Conservation (phyloP, 1,284 basidiomycete species). For the Phenoliferia sp. region DNA sequence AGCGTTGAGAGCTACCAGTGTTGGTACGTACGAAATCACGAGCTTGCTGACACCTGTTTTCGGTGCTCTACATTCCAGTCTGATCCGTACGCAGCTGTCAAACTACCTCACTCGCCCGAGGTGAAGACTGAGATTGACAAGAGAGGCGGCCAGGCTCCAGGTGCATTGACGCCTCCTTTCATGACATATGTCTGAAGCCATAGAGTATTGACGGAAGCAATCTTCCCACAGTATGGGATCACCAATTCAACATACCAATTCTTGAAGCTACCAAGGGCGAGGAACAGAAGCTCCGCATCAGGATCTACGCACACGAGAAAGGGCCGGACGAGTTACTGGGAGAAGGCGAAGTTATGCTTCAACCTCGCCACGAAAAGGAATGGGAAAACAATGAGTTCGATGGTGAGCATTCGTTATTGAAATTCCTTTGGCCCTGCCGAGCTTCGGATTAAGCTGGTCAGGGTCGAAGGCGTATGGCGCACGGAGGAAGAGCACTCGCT, state of each 20-base stretch:
- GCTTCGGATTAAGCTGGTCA: too few species aligned
- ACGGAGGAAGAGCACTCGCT: too few species aligned
- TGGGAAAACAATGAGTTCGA: slow-evolving; percentile 19
- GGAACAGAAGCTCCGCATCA: slow-evolving; percentile 5
- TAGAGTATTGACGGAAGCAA: too few species aligned
- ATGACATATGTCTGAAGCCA: too few species aligned
- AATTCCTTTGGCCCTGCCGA: too few species aligned
- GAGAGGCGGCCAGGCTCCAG: slow-evolving; percentile 7
- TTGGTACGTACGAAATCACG: background rate
- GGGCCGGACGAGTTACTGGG: slow-evolving; percentile 12
- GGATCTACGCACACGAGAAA: slow-evolving; percentile 1
- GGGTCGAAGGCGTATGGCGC: too few species aligned
- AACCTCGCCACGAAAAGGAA: background rate
- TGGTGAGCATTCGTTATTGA: too few species aligned
- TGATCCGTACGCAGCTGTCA: slow-evolving; percentile 4
- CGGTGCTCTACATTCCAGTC: background rate
- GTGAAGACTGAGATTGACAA: slow-evolving; percentile 5
- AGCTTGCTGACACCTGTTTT: background rate
- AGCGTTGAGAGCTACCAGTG: too few species aligned
- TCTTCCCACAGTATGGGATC: slow-evolving; percentile 27
- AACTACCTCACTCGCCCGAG: background rate
- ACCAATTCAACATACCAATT: slow-evolving; percentile 16
- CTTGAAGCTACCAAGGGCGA: slow-evolving; percentile 5
- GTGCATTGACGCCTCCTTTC: background rate
- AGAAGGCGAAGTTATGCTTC: slow-evolving; percentile 1